Conservation (phyloP, 345 rosid species). For the Barbarea vulgaris region DNA sequence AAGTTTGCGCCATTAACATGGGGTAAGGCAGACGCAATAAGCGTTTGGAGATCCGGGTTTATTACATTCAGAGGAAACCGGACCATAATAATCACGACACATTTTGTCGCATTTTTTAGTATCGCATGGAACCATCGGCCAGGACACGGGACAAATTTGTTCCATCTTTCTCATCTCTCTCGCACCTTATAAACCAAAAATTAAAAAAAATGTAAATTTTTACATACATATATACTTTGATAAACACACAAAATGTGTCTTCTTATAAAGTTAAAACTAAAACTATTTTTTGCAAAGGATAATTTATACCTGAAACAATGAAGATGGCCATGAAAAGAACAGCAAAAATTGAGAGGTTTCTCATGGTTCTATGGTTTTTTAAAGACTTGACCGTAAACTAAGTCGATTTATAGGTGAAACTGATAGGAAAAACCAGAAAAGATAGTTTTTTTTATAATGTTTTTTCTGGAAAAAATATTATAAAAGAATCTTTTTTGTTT, state of each 20-base stretch:
- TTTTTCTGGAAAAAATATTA: not conserved
- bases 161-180: conserved; percentile 33
- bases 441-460: not conserved
- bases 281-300: not conserved
- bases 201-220: not conserved
- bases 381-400: not conserved
- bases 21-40: conserved; percentile 24
- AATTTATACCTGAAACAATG: conserved; percentile 28
- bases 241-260: not conserved
- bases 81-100: conserved; percentile 29
- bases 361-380: conserved; percentile 29
- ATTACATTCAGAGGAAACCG: conserved; percentile 24
- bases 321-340: conserved; percentile 32
- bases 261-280: not conserved
- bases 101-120: conserved; percentile 13
- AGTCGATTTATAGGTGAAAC: not conserved
- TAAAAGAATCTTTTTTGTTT: conserved; percentile 1
- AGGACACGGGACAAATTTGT: not conserved
- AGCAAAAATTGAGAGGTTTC: not conserved
- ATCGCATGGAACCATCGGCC: conserved; percentile 40
- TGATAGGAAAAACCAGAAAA: not conserved
- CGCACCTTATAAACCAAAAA: conserved; percentile 7
- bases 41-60: conserved; percentile 15
- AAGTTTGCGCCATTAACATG: conserved; percentile 13
- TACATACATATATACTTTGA: not conserved